Evolutionary conservation across 23 red algal species (phyloP).

Genomic region (Cyanidioschyzon merolae): DNA sequence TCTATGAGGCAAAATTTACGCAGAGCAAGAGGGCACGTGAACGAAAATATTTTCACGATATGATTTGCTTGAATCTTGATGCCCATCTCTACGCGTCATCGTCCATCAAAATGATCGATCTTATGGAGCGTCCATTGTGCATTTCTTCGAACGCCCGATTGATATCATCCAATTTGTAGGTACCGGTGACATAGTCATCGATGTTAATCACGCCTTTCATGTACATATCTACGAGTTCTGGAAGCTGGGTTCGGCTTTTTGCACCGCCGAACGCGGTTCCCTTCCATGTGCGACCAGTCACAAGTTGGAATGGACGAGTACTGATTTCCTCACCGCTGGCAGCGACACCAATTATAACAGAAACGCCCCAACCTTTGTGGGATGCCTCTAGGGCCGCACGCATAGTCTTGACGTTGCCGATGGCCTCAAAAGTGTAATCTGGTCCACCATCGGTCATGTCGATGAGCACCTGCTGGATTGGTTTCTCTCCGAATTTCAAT

Average conservation of each 20-base stretch:
- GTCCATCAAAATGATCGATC: slow-evolving; percentile 47
- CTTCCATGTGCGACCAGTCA: slow-evolving; percentile 82
- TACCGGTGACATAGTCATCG: slow-evolving; percentile 68
- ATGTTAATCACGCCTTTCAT: slow-evolving; percentile 59
- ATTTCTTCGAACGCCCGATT: slow-evolving; percentile 77
- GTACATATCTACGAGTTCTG: slow-evolving; percentile 71
- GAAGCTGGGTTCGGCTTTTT: slow-evolving; percentile 75
- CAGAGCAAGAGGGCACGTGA: not conserved
- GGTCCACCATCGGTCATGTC: slow-evolving; percentile 85
- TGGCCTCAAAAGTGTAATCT: slow-evolving; percentile 94
- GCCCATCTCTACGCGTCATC: not conserved
- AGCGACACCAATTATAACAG: slow-evolving; percentile 88
- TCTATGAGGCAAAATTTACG: slow-evolving; percentile 36
- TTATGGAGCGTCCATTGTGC: slow-evolving; percentile 72
- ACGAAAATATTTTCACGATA: not conserved
- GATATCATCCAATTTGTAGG: slow-evolving; percentile 51
- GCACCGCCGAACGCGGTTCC: slow-evolving; percentile 85
- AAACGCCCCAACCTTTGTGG: slow-evolving; percentile 96
- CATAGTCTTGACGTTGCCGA: slow-evolving; percentile 69
- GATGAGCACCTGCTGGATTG: slow-evolving; percentile 70
- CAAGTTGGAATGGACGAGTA: slow-evolving; percentile 92
- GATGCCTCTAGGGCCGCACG: slow-evolving; percentile 74
- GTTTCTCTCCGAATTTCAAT: slow-evolving; percentile 27
- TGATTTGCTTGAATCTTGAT: not conserved
- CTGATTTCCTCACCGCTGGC: slow-evolving; percentile 71